These are phyloP conservation scores for Aspergillus phoenicis DNA, from an alignment of 2,329 filamentous ascomycete species.

Conservation along the genomic window DNA sequence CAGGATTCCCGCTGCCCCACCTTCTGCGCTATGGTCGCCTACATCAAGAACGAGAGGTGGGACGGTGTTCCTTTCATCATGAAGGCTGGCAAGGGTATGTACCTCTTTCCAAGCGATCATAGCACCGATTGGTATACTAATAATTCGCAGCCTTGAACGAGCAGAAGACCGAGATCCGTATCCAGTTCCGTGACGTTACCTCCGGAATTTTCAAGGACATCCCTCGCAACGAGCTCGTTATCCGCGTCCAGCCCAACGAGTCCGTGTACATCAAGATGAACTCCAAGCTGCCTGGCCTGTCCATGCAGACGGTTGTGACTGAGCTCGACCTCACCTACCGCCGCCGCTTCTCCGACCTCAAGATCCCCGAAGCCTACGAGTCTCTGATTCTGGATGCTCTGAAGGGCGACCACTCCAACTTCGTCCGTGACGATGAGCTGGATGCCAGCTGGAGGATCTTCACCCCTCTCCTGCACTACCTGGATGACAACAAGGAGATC, in stretches of 20 bases:
- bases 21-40: constrained; percentile 94
- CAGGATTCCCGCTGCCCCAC: constrained; percentile 97
- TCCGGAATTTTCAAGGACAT: constrained; percentile 99
- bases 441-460: constrained; percentile 99
- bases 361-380: constrained; percentile 99
- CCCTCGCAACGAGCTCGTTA: constrained; percentile 97
- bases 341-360: constrained; percentile 96
- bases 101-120: not conserved
- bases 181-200: constrained; percentile 99
- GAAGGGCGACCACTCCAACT: constrained; percentile 99
- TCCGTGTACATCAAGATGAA: constrained; percentile 99
- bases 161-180: constrained; percentile 98
- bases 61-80: constrained; percentile 99
- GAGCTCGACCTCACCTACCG: constrained; percentile 98
- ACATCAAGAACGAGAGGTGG: constrained; percentile 99
- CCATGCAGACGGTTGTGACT: constrained; percentile 99
- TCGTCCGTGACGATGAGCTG: constrained; percentile 93
- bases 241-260: constrained; percentile 99
- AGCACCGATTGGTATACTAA: constrained; percentile 19
- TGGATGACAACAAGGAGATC: constrained; percentile 99
- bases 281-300: constrained; percentile 96
- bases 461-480: constrained; percentile 93
- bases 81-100: constrained; percentile 84
- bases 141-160: constrained; percentile 75
- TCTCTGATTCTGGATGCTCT: constrained; percentile 95